These are phyloP conservation scores for Magnaporthales sp. DNA, from an alignment of 2,329 filamentous ascomycete genomes.

Conservation along the genomic window DNA sequence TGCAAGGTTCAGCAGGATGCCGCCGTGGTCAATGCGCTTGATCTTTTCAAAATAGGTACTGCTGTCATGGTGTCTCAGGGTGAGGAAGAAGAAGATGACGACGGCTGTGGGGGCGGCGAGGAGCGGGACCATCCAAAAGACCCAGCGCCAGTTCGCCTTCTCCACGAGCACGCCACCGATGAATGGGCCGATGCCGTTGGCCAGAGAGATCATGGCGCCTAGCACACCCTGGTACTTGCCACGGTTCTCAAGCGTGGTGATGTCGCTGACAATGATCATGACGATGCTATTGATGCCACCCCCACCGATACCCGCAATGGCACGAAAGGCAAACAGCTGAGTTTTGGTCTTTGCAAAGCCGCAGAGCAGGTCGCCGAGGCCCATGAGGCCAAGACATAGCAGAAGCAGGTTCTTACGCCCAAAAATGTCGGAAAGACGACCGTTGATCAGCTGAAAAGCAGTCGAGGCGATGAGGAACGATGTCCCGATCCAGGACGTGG, in stretches of 20 bases:
- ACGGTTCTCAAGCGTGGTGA: slow-evolving; percentile 48
- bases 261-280: slow-evolving; percentile 54
- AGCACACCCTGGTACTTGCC: slow-evolving; percentile 44
- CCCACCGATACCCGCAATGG: slow-evolving; percentile 50
- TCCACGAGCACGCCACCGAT: slow-evolving; percentile 29
- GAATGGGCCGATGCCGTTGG: slow-evolving; percentile 33
- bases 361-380: slow-evolving; percentile 49
- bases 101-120: slow-evolving; percentile 34
- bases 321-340: slow-evolving; percentile 54
- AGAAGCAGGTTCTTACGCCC: slow-evolving; percentile 51
- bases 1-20: slow-evolving; percentile 42
- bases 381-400: slow-evolving; percentile 40
- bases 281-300: slow-evolving; percentile 50
- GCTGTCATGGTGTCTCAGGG: slow-evolving; percentile 32
- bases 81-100: slow-evolving; percentile 37
- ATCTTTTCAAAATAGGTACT: slow-evolving; percentile 37
- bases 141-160: slow-evolving; percentile 29
- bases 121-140: slow-evolving; percentile 42
- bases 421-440: slow-evolving; percentile 51
- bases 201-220: slow-evolving; percentile 29
- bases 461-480: slow-evolving; percentile 48
- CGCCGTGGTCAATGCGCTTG: slow-evolving; percentile 49
- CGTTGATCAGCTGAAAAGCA: slow-evolving; percentile 56
- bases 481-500: slow-evolving; percentile 47
- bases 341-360: slow-evolving; percentile 44